phyloP scores from a whole-genome alignment of 768 basidiomycete genomes.

The Pilatotrama ljubarskyi region DNA sequence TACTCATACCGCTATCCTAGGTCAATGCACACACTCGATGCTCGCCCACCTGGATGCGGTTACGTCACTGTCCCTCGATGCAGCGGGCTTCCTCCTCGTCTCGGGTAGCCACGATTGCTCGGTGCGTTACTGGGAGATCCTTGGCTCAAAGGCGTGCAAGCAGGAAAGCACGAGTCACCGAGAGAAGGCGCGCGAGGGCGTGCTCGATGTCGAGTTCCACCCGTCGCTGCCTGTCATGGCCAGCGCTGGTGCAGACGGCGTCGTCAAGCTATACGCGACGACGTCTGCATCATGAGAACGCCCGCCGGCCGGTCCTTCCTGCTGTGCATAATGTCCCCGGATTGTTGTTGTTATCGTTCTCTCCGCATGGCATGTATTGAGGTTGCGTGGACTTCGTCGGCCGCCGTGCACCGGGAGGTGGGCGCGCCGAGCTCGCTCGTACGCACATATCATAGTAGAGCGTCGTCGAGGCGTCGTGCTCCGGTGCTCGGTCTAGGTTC shows the following conservation, averaged over 20 bases:
- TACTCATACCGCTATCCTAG: slow-evolving; percentile 35
- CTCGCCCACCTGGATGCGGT: slow-evolving; percentile 90
- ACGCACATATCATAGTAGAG: neutral
- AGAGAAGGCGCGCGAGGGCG: slow-evolving; percentile 88
- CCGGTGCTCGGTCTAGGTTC: slow-evolving; percentile 12
- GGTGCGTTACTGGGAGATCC: slow-evolving; percentile 91
- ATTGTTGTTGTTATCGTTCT: slow-evolving; percentile 3
- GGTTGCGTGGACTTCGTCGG: slow-evolving; percentile 9
- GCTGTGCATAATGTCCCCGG: neutral
- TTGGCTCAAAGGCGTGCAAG: slow-evolving; percentile 74
- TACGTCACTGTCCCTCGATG: slow-evolving; percentile 87
- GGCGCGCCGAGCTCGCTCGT: neutral
- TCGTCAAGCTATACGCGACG: slow-evolving; percentile 88
- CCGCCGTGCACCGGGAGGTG: neutral
- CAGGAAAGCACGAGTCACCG: slow-evolving; percentile 92
- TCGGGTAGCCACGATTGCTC: slow-evolving; percentile 95
- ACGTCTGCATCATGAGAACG: slow-evolving; percentile 57
- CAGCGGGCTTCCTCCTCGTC: slow-evolving; percentile 82
- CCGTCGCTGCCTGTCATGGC: slow-evolving; percentile 83
- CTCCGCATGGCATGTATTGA: neutral
- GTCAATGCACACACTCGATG: slow-evolving; percentile 88
- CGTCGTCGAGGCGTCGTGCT: neutral
- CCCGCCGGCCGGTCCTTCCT: neutral
- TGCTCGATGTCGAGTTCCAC: slow-evolving; percentile 85
- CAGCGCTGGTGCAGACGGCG: slow-evolving; percentile 94